Percentiles rank a stretch among this genome's conserved stretches.
Evolutionary conservation across 2,329 filamentous ascomycete genomes (phyloP).

Genomic region (Bipolaris gigantea): DNA sequence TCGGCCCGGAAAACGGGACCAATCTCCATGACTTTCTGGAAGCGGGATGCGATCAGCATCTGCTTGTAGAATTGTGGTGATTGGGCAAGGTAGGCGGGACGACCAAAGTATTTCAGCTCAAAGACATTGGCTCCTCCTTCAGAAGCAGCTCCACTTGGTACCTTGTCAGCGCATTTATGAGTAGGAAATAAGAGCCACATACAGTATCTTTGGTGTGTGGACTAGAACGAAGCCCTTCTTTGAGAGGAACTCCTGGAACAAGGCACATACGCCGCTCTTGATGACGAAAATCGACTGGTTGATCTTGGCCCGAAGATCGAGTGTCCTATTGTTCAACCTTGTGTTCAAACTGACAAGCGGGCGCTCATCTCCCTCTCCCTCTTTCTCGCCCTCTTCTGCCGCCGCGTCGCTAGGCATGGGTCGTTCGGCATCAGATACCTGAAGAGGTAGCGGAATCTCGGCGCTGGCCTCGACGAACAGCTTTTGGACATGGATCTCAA

Average conservation of each 20-base stretch:
- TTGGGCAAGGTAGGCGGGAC: conserved; percentile 77
- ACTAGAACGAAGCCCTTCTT: conserved; percentile 77
- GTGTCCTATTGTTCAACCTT: conserved; percentile 85
- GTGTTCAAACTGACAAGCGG: conserved; percentile 82
- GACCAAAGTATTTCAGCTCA: conserved; percentile 83
- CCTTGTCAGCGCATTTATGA: not conserved
- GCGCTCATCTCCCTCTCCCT: conserved; percentile 56
- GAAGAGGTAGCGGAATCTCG: conserved; percentile 62
- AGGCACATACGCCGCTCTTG: conserved; percentile 64
- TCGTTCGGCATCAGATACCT: conserved; percentile 56
- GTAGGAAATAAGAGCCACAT: not conserved
- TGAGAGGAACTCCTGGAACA: conserved; percentile 80
- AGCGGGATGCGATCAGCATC: conserved; percentile 76
- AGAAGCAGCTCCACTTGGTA: conserved; percentile 68
- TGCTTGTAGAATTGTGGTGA: conserved; percentile 88
- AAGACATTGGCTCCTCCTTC: conserved; percentile 95
- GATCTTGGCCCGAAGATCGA: conserved; percentile 88
- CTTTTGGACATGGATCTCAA: conserved; percentile 87
- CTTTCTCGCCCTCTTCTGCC: conserved; percentile 53
- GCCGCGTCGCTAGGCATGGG: conserved; percentile 53
- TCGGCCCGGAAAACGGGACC: conserved; percentile 85
- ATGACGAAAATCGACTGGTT: conserved; percentile 84
- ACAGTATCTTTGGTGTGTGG: conserved; percentile 72
- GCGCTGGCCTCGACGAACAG: conserved; percentile 74
- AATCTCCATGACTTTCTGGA: conserved; percentile 76